Evolutionary conservation across 2,329 filamentous ascomycete genomes (phyloP), one percentile per base, ranked within the genome.

Genomic region (Aspergillus candidus): DNA sequence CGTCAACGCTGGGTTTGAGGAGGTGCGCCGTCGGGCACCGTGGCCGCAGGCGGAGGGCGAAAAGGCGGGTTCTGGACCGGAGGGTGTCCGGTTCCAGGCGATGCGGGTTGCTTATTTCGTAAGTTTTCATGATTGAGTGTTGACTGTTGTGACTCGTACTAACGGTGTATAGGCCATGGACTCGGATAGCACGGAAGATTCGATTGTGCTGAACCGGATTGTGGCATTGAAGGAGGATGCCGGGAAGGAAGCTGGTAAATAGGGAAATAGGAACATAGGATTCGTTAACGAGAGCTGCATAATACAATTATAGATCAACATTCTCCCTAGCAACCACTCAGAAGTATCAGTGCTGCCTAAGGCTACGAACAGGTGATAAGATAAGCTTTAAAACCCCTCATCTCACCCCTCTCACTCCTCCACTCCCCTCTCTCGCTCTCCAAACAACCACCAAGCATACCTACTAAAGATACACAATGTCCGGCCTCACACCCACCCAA

Each of bases 81-180:
- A 88, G 68, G 84, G 77, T 43, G 84, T 96, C 6, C 77, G 91
- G 38, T 97, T 97, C 76, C 91, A 97, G 74, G 91, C 82, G 2
- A 82, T 95, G 76, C 78, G 91, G 18, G 86, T 91, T 35, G 91
- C 84, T 72, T 49, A 74, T 45, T 63, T 63, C 43, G 55, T 52
- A 47, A 44, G 50, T 38, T 4, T 13, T 32, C 15, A 2, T 30
- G 4, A 4, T 30, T 32, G 30, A 11, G 3, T 14, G 8, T 32
- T 27, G 22, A 3, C 3, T 17, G 18, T 13, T 32, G 13, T 13
- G 72, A 73, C 40, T 55, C 52, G 22, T 45, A 49, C 56, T 45
- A 38, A 47, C 32, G 6, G 27, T 4, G 5, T 38, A n/a, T 4
- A 52, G 50, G 47, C 52, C 3, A 55, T 94, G 65, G 90, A 96